A percentile compares a stretch with the other conserved stretches of the same genome.
Conservation (phyloP, 2,329 filamentous ascomycete genomes). For the Lachnellula cervina region DNA sequence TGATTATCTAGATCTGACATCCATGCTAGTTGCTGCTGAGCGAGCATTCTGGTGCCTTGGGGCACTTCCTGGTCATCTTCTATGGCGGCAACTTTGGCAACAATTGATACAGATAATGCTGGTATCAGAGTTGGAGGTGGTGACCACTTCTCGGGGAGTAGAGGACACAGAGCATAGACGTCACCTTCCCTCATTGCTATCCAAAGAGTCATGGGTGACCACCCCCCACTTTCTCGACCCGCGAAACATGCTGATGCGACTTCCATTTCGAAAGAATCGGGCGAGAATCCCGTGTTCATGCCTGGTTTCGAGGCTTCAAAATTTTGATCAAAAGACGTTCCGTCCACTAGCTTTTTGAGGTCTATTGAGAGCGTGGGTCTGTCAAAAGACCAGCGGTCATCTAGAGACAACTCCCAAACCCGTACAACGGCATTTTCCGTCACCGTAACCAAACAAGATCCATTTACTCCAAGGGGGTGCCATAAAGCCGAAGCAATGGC, state of each 20-base stretch:
- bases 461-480: conserved; percentile 85
- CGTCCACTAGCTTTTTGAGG: conserved; percentile 82
- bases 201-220: conserved; percentile 96
- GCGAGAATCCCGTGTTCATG: conserved; percentile 77
- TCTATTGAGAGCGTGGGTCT: conserved; percentile 79
- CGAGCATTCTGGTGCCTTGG: conserved; percentile 49
- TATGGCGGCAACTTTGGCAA: conserved; percentile 63
- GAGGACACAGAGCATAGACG: conserved; percentile 86
- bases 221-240: conserved; percentile 65
- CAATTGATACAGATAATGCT: conserved; percentile 75
- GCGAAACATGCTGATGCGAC: conserved; percentile 83
- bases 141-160: conserved; percentile 83
- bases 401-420: conserved; percentile 82
- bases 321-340: conserved; percentile 75
- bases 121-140: conserved; percentile 72
- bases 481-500: conserved; percentile 78
- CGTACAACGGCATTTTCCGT: conserved; percentile 84
- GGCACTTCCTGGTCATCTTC: conserved; percentile 55
- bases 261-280: conserved; percentile 89
- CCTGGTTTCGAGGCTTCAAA: conserved; percentile 71
- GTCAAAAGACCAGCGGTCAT: conserved; percentile 83
- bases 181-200: conserved; percentile 92
- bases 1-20: conserved; percentile 62
- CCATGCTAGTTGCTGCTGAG: conserved; percentile 62
- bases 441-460: conserved; percentile 78